Evolutionary conservation across 805 yeast genomes (phyloP).

Genomic region (Wickerhamiella alocasiicola): DNA sequence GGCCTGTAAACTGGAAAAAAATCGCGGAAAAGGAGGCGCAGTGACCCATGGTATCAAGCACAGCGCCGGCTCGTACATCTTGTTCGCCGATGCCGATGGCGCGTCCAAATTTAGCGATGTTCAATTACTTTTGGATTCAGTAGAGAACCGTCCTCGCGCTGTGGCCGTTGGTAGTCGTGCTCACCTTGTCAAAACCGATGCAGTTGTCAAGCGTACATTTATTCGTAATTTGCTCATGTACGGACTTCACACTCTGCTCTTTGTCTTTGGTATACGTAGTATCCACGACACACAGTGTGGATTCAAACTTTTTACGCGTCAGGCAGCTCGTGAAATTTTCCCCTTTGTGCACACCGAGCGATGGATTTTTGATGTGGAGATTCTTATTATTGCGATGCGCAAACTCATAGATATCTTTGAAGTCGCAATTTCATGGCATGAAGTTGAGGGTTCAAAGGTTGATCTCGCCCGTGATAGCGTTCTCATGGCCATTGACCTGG

Average conservation of each 20-base stretch:
- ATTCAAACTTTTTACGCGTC: constrained; percentile 75
- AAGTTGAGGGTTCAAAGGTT: constrained; percentile 88
- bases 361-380: constrained; percentile 97
- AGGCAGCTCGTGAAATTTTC: constrained; percentile 52
- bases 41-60: constrained; percentile 84
- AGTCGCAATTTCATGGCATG: constrained; percentile 91
- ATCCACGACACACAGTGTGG: constrained; percentile 96
- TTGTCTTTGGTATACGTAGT: constrained; percentile 72
- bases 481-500: constrained; percentile 86
- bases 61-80: constrained; percentile 54
- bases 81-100: constrained; percentile 97
- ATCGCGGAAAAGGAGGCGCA: constrained; percentile 95
- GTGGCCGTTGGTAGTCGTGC: constrained; percentile 89
- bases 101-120: constrained; percentile 75
- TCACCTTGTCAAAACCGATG: constrained; percentile 91
- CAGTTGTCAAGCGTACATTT: constrained; percentile 86
- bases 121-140: constrained; percentile 35
- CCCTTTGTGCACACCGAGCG: constrained; percentile 93
- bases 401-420: constrained; percentile 59
- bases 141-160: constrained; percentile 34
- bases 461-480: constrained; percentile 84
- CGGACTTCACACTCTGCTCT: constrained; percentile 77
- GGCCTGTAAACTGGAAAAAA: constrained; percentile 54
- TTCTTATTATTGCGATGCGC: constrained; percentile 64
- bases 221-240: constrained; percentile 87